These are phyloP conservation scores for Moniliophthora roreri DNA, from an alignment of 1,284 basidiomycete genomes.

Conservation along the genomic window DNA sequence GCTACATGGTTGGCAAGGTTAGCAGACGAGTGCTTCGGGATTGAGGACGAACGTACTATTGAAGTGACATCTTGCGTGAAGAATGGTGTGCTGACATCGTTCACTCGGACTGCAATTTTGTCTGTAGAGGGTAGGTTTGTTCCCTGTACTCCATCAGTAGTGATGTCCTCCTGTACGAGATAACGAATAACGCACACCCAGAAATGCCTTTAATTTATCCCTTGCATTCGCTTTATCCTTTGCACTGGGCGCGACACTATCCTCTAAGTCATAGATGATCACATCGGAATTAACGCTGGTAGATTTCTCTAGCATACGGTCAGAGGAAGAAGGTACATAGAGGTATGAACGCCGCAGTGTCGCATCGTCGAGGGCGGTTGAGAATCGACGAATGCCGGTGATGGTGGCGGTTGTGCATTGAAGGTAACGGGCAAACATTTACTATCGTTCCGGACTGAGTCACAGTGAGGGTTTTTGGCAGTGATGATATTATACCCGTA, in stretches of 20 bases:
- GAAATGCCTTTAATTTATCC: slow-evolving; percentile 53
- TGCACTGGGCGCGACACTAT: slow-evolving; percentile 68
- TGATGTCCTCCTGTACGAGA: slow-evolving; percentile 7
- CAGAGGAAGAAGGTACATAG: slow-evolving; percentile 76
- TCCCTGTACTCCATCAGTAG: slow-evolving; percentile 18
- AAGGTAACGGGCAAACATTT: too few relatives aligned
- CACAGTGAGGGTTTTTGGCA: too few relatives aligned
- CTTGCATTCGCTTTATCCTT: slow-evolving; percentile 66
- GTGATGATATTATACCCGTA: too few relatives aligned
- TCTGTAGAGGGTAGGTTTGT: slow-evolving; percentile 41
- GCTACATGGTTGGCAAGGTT: slow-evolving; percentile 32
- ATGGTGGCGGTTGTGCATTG: too few relatives aligned
- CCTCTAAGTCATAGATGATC: slow-evolving; percentile 86
- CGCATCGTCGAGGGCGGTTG: too few relatives aligned
- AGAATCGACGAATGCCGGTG: too few relatives aligned
- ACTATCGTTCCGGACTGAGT: too few relatives aligned
- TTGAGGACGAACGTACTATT: slow-evolving; percentile 47
- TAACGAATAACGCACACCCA: slow-evolving; percentile 44
- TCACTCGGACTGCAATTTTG: slow-evolving; percentile 74
- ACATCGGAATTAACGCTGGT: slow-evolving; percentile 63
- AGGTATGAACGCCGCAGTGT: slow-evolving; percentile 59
- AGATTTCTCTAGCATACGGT: slow-evolving; percentile 82
- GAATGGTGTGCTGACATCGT: slow-evolving; percentile 71
- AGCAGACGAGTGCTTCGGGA: background rate
- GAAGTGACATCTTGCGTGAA: slow-evolving; percentile 70